A percentile compares a stretch with the other conserved stretches of the same genome.
Conservation (phyloP, 2,329 filamentous ascomycete species). For the Rhytidhysteron rufulum region DNA sequence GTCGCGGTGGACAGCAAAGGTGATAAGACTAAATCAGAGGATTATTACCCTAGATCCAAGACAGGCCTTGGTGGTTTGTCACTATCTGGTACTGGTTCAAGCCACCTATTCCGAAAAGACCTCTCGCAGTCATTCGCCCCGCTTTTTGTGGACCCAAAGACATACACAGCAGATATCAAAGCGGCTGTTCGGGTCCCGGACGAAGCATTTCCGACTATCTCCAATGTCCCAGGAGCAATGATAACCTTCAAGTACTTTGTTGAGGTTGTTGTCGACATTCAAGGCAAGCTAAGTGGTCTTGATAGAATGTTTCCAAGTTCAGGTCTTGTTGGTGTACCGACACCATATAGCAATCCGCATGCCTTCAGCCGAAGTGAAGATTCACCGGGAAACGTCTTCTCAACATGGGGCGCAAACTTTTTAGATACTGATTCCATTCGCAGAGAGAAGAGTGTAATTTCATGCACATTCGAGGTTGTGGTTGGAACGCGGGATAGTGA, state of each 20-base stretch:
- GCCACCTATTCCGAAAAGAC: slow-evolving; percentile 93
- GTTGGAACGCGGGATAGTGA: slow-evolving; percentile 81
- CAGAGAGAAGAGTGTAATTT: slow-evolving; percentile 88
- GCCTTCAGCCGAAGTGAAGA: slow-evolving; percentile 27
- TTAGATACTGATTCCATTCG: slow-evolving; percentile 83
- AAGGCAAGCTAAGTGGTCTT: slow-evolving; percentile 76
- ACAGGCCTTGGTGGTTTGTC: slow-evolving; percentile 85
- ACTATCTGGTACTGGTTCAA: slow-evolving; percentile 78
- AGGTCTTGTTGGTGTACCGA: slow-evolving; percentile 47
- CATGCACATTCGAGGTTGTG: slow-evolving; percentile 78
- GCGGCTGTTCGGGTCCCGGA: slow-evolving; percentile 83
- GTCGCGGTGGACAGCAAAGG: slow-evolving; percentile 60
- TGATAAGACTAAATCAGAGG: slow-evolving; percentile 69
- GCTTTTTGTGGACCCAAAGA: slow-evolving; percentile 78
- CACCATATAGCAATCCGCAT: slow-evolving; percentile 39
- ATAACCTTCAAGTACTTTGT: slow-evolving; percentile 93
- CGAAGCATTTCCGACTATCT: slow-evolving; percentile 88
- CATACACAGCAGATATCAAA: slow-evolving; percentile 73
- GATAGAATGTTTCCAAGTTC: slow-evolving; percentile 60
- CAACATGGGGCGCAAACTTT: slow-evolving; percentile 63
- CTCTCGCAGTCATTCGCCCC: slow-evolving; percentile 84
- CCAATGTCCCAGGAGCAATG: slow-evolving; percentile 84
- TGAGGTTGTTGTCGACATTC: slow-evolving; percentile 88
- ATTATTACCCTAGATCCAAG: slow-evolving; percentile 81
- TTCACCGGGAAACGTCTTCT: slow-evolving; percentile 44